Evolutionary conservation across 2,329 filamentous ascomycete genomes (phyloP), one percentile per base, ranked within the genome.

Genomic region (Colletotrichum abscissum): DNA sequence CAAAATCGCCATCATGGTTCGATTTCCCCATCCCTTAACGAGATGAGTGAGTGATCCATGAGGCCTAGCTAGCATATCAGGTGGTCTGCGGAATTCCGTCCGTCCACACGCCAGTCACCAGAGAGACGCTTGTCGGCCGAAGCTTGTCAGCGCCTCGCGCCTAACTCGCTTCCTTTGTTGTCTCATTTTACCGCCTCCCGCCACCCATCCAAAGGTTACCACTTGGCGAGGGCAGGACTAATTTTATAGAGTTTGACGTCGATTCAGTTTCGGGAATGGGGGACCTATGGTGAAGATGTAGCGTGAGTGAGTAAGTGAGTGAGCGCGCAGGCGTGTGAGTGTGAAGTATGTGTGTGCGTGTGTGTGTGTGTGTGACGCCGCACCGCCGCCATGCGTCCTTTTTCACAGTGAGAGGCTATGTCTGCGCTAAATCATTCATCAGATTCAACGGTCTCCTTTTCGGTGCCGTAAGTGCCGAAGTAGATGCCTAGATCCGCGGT

Each of bases 181-280:
- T 42, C 16, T 28, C 22, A 52, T 30, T 46, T 42, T 24, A 11
- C 42, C 60, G 57, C 49, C 46, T 67, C 3, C 3, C 38, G 35
- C 24, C 58, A 49, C 38, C 19, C 42, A n/a, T 49, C 7, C 16
- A 49, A 19, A 49, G 7, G 46, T 8, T 55, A 22, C 55, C 59
- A 59, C 38, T 62, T 62, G 46, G 19, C n/a, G 24, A 46, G 14
- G 46, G 28, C 19, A 33, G 30, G 28, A 30, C 30, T 49, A 63
- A 63, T 55, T 55, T 63, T 49, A 9, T 35, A 63, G 46, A 63
- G 62, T 63, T 63, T 54, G 42, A 14, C 11, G 7, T 63, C 19
- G 46, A 55, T 26, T 54, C 28, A 26, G 5, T 49, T 49, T 49
- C 16, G 42, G 42, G 42, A 49, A 49, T 49, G 42, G 42, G 38